phyloP scores from a whole-genome alignment of 495 filamentous ascomycete species.

The Penicillium longicatenatum region DNA sequence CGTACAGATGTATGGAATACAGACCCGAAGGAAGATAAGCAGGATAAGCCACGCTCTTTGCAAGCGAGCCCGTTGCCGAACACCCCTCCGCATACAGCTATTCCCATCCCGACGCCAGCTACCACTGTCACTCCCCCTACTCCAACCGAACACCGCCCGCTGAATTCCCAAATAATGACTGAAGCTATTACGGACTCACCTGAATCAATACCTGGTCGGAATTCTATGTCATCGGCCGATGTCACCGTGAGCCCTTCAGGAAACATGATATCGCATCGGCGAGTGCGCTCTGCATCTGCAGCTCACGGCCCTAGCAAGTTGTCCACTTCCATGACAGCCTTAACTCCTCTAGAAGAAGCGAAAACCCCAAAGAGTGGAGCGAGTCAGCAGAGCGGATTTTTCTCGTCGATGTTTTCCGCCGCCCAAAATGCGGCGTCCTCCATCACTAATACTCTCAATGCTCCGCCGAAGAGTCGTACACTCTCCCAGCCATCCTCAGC shows the following conservation, averaged over 20 bases:
- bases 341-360: slow-evolving; percentile 70
- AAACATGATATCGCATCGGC: slow-evolving; percentile 76
- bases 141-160: slow-evolving; percentile 38
- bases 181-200: slow-evolving; percentile 38
- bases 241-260: slow-evolving; percentile 56
- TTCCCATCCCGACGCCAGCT: slow-evolving; percentile 43
- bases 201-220: slow-evolving; percentile 33
- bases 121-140: slow-evolving; percentile 61
- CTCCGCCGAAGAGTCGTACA: slow-evolving; percentile 41
- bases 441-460: slow-evolving; percentile 79
- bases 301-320: slow-evolving; percentile 82
- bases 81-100: slow-evolving; percentile 47
- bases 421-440: slow-evolving; percentile 93
- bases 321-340: slow-evolving; percentile 72
- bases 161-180: slow-evolving; percentile 24
- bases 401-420: slow-evolving; percentile 87
- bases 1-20: slow-evolving; percentile 32
- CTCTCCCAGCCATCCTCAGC: slow-evolving; percentile 25
- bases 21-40: slow-evolving; percentile 23
- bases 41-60: slow-evolving; percentile 28
- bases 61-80: slow-evolving; percentile 35
- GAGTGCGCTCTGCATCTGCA: slow-evolving; percentile 66
- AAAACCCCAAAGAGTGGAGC: slow-evolving; percentile 47
- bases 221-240: slow-evolving; percentile 31
- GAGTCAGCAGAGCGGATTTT: slow-evolving; percentile 69